These are phyloP conservation scores for Diphasiastrum complanatum DNA, from an alignment of 83 land plant genomes.

Conservation along the genomic window DNA sequence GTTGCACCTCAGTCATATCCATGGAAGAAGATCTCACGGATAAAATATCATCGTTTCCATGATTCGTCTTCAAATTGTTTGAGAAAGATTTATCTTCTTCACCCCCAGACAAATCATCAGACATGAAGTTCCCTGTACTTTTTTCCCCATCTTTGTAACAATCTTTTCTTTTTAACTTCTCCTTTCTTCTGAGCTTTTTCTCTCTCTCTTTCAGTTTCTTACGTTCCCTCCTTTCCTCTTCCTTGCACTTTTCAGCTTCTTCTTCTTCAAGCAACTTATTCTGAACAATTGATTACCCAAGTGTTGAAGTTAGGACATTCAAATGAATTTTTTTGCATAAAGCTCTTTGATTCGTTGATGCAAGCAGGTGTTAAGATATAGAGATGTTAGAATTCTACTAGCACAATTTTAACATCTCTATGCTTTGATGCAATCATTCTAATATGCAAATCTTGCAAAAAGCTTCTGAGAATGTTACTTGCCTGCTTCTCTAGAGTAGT, in stretches of 20 bases:
- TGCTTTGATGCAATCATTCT: not conserved
- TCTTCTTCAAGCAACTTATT: constrained; percentile 95
- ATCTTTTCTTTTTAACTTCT: constrained; percentile 70
- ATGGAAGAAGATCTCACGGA: constrained; percentile 32
- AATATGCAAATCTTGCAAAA: not conserved
- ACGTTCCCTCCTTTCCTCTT: constrained; percentile 86
- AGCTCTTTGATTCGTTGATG: too few relatives aligned
- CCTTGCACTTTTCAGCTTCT: constrained; percentile 87
- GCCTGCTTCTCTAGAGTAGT: constrained; percentile 96
- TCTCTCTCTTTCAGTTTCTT: constrained; percentile 80
- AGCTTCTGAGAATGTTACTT: not conserved
- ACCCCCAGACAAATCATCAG: not conserved
- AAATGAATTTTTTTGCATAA: too few relatives aligned
- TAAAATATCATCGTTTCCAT: constrained; percentile 29
- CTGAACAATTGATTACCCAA: too few relatives aligned
- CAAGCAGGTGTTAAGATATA: not conserved
- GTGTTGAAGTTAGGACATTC: not conserved
- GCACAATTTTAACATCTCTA: too few relatives aligned
- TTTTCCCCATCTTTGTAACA: constrained; percentile 44
- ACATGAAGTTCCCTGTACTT: not conserved
- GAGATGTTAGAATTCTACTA: not conserved
- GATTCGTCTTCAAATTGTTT: too few relatives aligned
- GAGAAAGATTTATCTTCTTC: too few relatives aligned
- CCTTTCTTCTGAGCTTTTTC: constrained; percentile 83
- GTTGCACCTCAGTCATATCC: constrained; percentile 29